Base-by-base conservation (phyloP, 1,284 basidiomycete species). In the Leccinum laetum region DNA sequence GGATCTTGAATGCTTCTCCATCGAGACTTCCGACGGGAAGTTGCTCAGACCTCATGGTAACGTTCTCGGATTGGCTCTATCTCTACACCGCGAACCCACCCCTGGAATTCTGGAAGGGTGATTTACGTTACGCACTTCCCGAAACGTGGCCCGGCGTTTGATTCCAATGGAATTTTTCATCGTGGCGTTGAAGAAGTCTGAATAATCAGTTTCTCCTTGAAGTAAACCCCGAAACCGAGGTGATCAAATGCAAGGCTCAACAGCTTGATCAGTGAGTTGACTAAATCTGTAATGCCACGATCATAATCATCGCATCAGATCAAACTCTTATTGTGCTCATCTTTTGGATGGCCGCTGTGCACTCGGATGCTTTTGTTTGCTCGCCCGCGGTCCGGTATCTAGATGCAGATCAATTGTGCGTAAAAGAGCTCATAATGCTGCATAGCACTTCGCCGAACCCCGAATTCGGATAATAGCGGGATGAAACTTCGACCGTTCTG, bases 161-260 rank as follows among this genome's bases (percentile, higher is more conserved):
- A 67, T 67, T 52, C 10, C 55, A 61, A 69, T 60, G 71, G 67
- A 70, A 58, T 41, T 6, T 44, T 11, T 61, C 10, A 26, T 64
- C 16, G 41, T 11, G 58, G 56, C 61, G 60, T 57, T 49, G 60
- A 18, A 61, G 26, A 58, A 46, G 14, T 32, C 26, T 18, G 44
- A 60, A 4, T 32, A 52, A 2, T 4, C 16, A 1, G 41, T 56
- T 26, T 35, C 29, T 24, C 35, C 18, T 44, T 21, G 7, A 53
- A 11, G n/a, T 0, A 18, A 10, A 32, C 46, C 32, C 10, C 16
- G 29, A 35, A 44, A 53, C 7, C 11, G 18, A 52, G 18, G 13
- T 8, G 21, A 21, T 37, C 16, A 1, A 41, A 11, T 24, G 11
- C 32, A 18, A 37, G 21, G 46, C 16, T 26, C 9, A 29, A 10